These are phyloP conservation scores for Baudoinia panamericana DNA, from an alignment of 495 filamentous ascomycete species.

Conservation along the genomic window DNA sequence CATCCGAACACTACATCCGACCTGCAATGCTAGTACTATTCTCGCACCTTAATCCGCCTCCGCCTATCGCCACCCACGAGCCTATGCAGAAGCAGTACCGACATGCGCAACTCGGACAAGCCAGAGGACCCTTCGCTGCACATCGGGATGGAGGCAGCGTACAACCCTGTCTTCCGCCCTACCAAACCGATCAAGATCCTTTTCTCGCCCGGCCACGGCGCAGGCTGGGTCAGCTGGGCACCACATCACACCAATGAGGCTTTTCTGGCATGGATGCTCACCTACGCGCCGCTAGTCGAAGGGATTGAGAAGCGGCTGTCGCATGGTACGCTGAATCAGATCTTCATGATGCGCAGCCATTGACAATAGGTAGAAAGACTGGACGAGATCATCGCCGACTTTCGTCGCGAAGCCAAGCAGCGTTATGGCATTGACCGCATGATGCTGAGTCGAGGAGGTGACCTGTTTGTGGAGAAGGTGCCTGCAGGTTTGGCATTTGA, in stretches of 20 bases:
- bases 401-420: conserved; percentile 9
- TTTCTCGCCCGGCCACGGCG: conserved; percentile 13
- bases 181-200: conserved; percentile 11
- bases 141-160: conserved; percentile 5
- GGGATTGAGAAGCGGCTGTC: conserved; percentile 2
- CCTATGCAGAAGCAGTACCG: too few relatives aligned
- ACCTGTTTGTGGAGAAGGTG: conserved; percentile 13
- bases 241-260: conserved; percentile 7
- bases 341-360: not conserved
- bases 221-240: conserved; percentile 14
- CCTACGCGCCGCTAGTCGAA: conserved; percentile 12
- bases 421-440: conserved; percentile 12
- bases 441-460: conserved; percentile 5
- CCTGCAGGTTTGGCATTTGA: conserved; percentile 9
- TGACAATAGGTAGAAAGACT: conserved; percentile 4
- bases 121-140: too few relatives aligned
- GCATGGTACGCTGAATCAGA: not conserved
- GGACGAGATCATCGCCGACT: conserved; percentile 4
- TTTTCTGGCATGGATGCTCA: conserved; percentile 17
- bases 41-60: too few relatives aligned
- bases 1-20: too few relatives aligned
- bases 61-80: too few relatives aligned
- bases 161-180: conserved; percentile 12
- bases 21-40: too few relatives aligned
- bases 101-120: too few relatives aligned